Conservation (phyloP, 768 basidiomycete genomes). For the Gymnopilus dilepis region DNA sequence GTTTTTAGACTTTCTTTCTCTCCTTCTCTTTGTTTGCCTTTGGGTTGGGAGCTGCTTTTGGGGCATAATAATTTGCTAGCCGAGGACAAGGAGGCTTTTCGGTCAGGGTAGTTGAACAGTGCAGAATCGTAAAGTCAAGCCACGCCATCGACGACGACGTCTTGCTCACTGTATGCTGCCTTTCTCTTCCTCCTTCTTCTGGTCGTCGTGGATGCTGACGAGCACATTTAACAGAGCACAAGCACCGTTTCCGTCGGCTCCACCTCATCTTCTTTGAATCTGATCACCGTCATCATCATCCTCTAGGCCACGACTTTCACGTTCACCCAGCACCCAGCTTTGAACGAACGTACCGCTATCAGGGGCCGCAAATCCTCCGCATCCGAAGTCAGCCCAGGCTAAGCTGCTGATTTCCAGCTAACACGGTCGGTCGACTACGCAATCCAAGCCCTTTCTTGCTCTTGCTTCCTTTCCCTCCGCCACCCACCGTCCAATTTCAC, state of each 20-base stretch:
- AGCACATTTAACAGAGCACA: not conserved
- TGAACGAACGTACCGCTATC: too few species aligned
- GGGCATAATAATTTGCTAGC: not conserved
- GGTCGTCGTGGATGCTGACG: not conserved
- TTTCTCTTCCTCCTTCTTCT: not conserved
- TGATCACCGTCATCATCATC: not conserved
- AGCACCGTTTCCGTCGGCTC: not conserved
- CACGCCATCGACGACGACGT: not conserved
- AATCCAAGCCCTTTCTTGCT: not conserved
- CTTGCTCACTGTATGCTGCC: not conserved
- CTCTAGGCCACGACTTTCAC: too few species aligned
- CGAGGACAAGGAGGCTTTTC: not conserved
- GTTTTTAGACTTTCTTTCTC: conserved; percentile 1
- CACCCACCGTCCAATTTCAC: too few species aligned
- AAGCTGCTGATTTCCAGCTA: too few species aligned
- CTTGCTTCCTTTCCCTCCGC: too few species aligned
- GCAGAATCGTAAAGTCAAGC: too few species aligned
- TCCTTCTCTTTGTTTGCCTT: not conserved
- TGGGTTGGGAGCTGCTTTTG: not conserved
- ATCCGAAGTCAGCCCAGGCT: not conserved
- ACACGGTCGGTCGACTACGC: too few species aligned
- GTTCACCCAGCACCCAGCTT: too few species aligned
- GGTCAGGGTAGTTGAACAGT: not conserved
- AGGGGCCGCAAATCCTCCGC: too few species aligned
- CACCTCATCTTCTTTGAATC: not conserved